phyloP scores from a whole-genome alignment of 768 basidiomycete species.

The Phanerochaete carnosa region DNA sequence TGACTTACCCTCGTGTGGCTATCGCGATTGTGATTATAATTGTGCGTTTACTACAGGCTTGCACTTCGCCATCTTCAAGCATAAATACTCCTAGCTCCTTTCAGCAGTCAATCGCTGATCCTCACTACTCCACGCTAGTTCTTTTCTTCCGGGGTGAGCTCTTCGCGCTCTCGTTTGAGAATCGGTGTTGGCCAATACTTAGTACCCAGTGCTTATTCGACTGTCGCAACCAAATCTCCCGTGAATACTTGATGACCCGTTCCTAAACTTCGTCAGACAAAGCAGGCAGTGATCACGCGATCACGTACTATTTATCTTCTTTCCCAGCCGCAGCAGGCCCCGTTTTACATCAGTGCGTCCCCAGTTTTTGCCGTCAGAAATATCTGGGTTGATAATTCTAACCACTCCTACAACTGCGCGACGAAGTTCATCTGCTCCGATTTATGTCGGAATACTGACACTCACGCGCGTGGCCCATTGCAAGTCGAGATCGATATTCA shows the following conservation, averaged over 20 bases:
- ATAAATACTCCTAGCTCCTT: conserved; percentile 4
- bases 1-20: too few relatives aligned
- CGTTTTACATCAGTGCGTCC: background rate
- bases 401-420: background rate
- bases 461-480: background rate
- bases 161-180: background rate
- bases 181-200: too few relatives aligned
- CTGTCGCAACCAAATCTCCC: conserved; percentile 7
- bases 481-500: conserved; percentile 11
- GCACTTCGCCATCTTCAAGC: conserved; percentile 22
- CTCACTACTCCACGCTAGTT: conserved; percentile 9
- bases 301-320: background rate
- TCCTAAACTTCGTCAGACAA: conserved; percentile 6
- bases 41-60: conserved; percentile 21
- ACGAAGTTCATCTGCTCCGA: background rate
- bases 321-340: background rate
- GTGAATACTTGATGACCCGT: background rate
- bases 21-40: too few relatives aligned
- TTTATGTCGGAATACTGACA: background rate
- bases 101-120: background rate
- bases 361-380: background rate
- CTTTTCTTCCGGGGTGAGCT: conserved; percentile 11
- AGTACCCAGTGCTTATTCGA: too few relatives aligned
- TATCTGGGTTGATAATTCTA: background rate
- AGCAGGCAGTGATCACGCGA: background rate